A percentile compares a stretch with the other conserved stretches of the same genome.
Conservation (phyloP, 2,329 filamentous ascomycete species). For the Trichophyton rubrum region DNA sequence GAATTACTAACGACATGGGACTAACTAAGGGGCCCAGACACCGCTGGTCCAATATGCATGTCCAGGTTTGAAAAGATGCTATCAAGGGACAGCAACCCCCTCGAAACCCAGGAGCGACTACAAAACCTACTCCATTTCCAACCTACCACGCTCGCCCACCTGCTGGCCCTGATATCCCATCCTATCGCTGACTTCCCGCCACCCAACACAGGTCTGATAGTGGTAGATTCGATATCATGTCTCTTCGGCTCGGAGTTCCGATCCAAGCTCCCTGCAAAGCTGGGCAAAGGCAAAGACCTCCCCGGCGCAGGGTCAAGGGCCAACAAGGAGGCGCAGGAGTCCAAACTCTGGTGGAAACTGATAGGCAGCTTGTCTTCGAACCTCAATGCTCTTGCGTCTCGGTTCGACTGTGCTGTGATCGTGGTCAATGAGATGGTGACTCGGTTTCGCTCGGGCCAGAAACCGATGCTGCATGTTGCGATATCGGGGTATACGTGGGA, state of each 20-base stretch:
- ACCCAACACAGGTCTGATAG: conserved; percentile 50
- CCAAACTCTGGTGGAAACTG: conserved; percentile 39
- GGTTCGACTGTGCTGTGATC: conserved; percentile 59
- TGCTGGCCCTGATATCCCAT: conserved; percentile 60
- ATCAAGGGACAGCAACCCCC: conserved; percentile 8
- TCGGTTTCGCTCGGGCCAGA: conserved; percentile 56
- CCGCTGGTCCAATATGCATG: conserved; percentile 37
- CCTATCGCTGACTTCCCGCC: conserved; percentile 54
- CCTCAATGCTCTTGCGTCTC: conserved; percentile 59
- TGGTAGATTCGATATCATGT: conserved; percentile 67
- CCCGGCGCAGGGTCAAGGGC: conserved; percentile 15
- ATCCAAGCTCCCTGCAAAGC: conserved; percentile 25
- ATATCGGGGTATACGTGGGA: conserved; percentile 72
- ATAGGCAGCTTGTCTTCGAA: conserved; percentile 51
- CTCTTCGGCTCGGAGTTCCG: conserved; percentile 68
- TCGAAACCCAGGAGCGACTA: background rate
- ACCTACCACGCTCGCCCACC: conserved; percentile 47
- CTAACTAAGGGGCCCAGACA: conserved; percentile 27
- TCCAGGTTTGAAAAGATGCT: conserved; percentile 40
- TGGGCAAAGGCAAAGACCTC: conserved; percentile 26
- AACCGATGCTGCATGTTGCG: conserved; percentile 59
- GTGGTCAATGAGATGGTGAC: conserved; percentile 70
- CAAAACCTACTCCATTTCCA: conserved; percentile 44
- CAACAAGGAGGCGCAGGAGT: conserved; percentile 9
- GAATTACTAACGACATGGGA: background rate